Evolutionary conservation across 257 asterid genomes (phyloP).

Genomic region (Nicotiana knightiana): DNA sequence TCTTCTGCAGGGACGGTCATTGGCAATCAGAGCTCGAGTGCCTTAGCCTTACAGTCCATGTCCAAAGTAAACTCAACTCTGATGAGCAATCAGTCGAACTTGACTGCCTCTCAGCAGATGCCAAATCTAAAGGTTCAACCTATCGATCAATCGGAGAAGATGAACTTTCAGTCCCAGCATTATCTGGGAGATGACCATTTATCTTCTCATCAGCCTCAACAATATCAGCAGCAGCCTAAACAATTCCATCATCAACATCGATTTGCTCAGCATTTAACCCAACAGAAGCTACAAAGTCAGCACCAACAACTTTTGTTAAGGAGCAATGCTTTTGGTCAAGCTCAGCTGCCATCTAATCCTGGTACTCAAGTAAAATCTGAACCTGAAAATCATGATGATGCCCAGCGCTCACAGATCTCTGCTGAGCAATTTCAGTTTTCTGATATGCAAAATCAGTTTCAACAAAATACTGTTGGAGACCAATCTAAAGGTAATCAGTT

Average conservation of each 20-base stretch:
- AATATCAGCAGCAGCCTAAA: conserved; percentile 49
- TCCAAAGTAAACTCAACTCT: conserved; percentile 39
- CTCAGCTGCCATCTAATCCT: conserved; percentile 46
- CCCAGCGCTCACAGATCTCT: conserved; percentile 45
- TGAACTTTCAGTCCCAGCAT: conserved; percentile 51
- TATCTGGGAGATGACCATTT: conserved; percentile 38
- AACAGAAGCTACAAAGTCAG: conserved; percentile 55
- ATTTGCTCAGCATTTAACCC: conserved; percentile 46
- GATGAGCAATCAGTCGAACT: conserved; percentile 42
- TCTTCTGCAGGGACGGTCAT: conserved; percentile 46
- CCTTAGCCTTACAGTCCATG: conserved; percentile 50
- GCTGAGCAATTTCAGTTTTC: conserved; percentile 52
- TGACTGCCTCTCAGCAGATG: conserved; percentile 47
- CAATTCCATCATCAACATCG: conserved; percentile 56
- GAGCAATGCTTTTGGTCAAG: conserved; percentile 47
- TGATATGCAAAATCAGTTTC: conserved; percentile 55
- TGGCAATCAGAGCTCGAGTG: conserved; percentile 46
- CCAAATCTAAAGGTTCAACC: conserved; percentile 41
- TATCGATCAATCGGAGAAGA: conserved; percentile 45
- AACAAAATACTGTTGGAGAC: conserved; percentile 39
- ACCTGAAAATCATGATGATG: conserved; percentile 41
- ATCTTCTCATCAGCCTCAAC: conserved; percentile 54
- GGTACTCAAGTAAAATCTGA: conserved; percentile 49
- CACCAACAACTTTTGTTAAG: conserved; percentile 49
- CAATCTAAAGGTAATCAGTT: conserved; percentile 50